phyloP scores from a whole-genome alignment of 345 rosid genomes.

The Rhodamnia rubescens region DNA sequence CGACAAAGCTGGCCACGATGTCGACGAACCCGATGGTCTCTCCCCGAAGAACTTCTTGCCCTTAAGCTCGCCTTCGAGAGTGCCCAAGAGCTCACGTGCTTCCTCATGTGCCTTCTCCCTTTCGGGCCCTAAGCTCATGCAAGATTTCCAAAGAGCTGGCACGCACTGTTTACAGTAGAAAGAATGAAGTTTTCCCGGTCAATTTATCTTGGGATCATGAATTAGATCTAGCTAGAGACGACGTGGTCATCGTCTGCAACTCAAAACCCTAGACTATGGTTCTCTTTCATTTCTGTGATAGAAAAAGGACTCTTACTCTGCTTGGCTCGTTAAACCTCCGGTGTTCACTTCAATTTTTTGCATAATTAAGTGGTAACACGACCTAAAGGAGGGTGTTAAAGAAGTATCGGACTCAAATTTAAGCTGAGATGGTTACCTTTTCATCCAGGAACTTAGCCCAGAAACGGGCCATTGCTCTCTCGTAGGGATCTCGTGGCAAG shows the following conservation, averaged over 20 bases:
- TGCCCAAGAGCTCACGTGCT: constrained; percentile 18
- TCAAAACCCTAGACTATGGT: not conserved
- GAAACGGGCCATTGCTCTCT: constrained; percentile 15
- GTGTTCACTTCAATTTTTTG: not conserved
- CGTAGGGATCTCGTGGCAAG: constrained; percentile 13
- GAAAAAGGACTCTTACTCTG: not conserved
- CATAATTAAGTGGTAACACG: not conserved
- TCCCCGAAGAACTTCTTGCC: constrained; percentile 43
- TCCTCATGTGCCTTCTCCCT: constrained; percentile 22
- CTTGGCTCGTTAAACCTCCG: not conserved
- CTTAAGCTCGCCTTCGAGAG: constrained; percentile 36
- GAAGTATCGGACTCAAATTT: not conserved
- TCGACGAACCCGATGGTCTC: constrained; percentile 46
- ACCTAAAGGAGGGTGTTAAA: not conserved
- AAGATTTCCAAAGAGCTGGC: constrained; percentile 12
- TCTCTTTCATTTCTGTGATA: no score
- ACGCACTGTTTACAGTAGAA: constrained; percentile 7
- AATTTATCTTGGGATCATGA: not conserved
- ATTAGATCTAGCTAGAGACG: not conserved
- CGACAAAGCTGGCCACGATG: constrained; percentile 26
- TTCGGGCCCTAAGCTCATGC: constrained; percentile 12
- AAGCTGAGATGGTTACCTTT: constrained; percentile 5
- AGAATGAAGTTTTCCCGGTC: not conserved
- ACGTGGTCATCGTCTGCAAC: not conserved
- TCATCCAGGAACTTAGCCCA: constrained; percentile 20